Percentiles rank a stretch among this genome's conserved stretches.
Conservation (phyloP, 140 eudicot genomes). For the Oenanthe javanica region DNA sequence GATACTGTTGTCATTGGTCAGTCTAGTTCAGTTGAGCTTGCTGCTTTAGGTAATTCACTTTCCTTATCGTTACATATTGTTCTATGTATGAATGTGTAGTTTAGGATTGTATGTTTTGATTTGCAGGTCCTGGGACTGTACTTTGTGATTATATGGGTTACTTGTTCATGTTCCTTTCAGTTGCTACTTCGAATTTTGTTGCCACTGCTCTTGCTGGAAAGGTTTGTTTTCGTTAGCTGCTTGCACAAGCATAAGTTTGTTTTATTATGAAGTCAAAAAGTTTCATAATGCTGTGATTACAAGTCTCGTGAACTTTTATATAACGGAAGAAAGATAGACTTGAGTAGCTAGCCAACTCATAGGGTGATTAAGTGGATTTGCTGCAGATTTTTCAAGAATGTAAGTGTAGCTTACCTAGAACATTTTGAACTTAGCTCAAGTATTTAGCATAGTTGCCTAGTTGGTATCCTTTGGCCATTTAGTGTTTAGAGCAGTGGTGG, state of each 20-base stretch:
- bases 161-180: conserved; percentile 84
- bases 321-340: background rate
- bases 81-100: background rate
- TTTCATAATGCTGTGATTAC: background rate
- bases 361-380: background rate
- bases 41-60: conserved; percentile 86
- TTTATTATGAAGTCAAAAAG: background rate
- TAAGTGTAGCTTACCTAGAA: background rate
- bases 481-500: background rate
- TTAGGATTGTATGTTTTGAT: background rate
- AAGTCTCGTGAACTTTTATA: background rate
- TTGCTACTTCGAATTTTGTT: conserved; percentile 94
- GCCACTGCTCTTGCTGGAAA: conserved; percentile 84
- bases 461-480: background rate
- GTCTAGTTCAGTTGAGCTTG: conserved; percentile 84
- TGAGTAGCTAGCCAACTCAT: background rate
- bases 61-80: background rate
- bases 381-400: background rate
- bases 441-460: background rate
- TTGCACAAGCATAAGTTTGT: background rate
- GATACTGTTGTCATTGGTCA: conserved; percentile 97
- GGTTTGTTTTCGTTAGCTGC: conserved; percentile 25
- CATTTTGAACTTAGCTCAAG: no score
- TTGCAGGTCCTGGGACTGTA: conserved; percentile 93
- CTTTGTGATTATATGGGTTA: conserved; percentile 82